Evolutionary conservation across 83 land plant species (phyloP), one percentile per base, ranked within the genome.

Genomic region (Diphasiastrum complanatum): DNA sequence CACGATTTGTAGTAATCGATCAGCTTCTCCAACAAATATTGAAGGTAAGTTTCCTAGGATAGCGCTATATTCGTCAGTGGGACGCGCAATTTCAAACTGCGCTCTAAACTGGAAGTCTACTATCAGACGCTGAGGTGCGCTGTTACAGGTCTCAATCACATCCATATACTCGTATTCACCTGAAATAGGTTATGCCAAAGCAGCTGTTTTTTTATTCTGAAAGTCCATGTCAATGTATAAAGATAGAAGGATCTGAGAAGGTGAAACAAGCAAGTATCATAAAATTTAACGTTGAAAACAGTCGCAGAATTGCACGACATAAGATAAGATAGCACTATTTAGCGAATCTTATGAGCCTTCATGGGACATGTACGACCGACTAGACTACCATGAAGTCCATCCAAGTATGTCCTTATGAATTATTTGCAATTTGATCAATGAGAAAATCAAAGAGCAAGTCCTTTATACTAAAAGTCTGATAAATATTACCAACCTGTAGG

Each of bases 161-260:
- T 95, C 99, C 12, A 95, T 79, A 79, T 86, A 95, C 64, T 95
- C 93, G 63, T 95, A 85, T 18, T 92, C 98, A 1, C 96, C 96
- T 86, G 83, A n/a, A 60, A 31, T 5, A 68, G 14, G 40, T 29
- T 33, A n/a, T 5, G 32, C 22, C 19, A 61, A 6, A 14, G 12
- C 24, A 23, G 19, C 11, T 19, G 12, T 18, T 27, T 23, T 28
- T 16, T 25, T 24, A 64, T 34, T 24, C n/a, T 22, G 34, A 23
- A 26, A 23, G 53, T n/a, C 1, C 47, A 24, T 28, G 33, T 35
- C 43, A 28, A 6, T 4, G 1, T 19, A 12, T 2, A 2, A 1
- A 51, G 4, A 25, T n/a, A 19, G 10, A 30, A 31, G n/a, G 14
- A 6, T 37, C n/a, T 37, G 18, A 16, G 18, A 41, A 18, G 12